These are phyloP conservation scores for Lupinus albus DNA, from an alignment of 306 rosid genomes.

Conservation along the genomic window DNA sequence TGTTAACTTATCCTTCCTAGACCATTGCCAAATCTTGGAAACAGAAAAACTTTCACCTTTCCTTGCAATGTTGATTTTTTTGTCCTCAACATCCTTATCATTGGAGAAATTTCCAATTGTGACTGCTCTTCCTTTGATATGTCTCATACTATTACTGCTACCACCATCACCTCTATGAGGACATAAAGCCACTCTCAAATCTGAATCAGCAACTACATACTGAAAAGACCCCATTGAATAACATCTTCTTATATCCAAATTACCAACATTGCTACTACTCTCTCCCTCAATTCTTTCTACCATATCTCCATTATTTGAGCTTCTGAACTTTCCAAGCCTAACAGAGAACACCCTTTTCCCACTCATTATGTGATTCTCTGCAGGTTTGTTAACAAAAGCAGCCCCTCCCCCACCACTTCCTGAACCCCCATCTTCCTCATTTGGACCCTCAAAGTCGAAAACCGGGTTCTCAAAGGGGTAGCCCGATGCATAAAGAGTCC, in stretches of 20 bases:
- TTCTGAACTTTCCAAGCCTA: constrained; percentile 81
- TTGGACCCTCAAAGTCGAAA: constrained; percentile 59
- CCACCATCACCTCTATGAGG: constrained; percentile 50
- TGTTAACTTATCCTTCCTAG: constrained; percentile 72
- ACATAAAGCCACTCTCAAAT: constrained; percentile 68
- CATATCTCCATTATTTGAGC: constrained; percentile 50
- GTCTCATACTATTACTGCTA: constrained; percentile 55
- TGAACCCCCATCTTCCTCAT: constrained; percentile 58
- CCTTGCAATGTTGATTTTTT: constrained; percentile 65
- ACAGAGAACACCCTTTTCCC: constrained; percentile 82
- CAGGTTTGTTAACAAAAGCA: constrained; percentile 51
- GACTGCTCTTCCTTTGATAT: constrained; percentile 57
- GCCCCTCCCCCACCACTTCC: constrained; percentile 43
- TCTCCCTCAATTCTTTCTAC: constrained; percentile 58
- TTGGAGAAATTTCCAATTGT: constrained; percentile 47
- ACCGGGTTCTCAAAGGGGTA: constrained; percentile 60
- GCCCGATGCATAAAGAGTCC: constrained; percentile 65
- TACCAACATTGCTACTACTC: constrained; percentile 66
- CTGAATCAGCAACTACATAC: constrained; percentile 83
- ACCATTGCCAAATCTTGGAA: constrained; percentile 93
- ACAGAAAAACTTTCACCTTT: constrained; percentile 96
- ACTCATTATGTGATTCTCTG: constrained; percentile 56
- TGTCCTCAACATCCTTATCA: constrained; percentile 71
- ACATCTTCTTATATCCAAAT: constrained; percentile 88
- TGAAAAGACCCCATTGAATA: constrained; percentile 94